Evolutionary conservation across 2,329 filamentous ascomycete species (phyloP).

Genomic region (Phoma sp.): DNA sequence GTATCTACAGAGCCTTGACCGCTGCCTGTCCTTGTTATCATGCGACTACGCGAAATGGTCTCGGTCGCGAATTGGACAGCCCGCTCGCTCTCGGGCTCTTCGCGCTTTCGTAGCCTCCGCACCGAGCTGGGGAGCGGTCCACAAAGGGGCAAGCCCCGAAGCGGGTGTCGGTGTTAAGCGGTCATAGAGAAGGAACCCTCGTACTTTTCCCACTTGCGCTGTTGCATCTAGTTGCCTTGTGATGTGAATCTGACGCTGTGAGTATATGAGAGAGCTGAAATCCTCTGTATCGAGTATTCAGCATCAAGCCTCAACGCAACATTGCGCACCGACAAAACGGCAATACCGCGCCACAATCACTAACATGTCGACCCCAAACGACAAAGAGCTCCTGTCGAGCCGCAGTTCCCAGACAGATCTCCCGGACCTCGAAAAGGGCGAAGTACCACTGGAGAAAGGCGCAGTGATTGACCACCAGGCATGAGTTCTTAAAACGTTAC

Average conservation of each 20-base stretch:
- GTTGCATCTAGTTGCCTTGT: background rate
- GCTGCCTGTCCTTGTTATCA: background rate
- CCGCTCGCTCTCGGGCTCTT: constrained; percentile 4
- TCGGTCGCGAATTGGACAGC: background rate
- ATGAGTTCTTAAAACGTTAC: background rate
- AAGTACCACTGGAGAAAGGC: constrained; percentile 9
- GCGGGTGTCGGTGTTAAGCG: constrained; percentile 14
- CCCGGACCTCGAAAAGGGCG: constrained; percentile 28
- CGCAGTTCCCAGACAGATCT: constrained; percentile 31
- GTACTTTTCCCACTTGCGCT: background rate
- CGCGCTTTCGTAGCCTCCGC: constrained; percentile 23
- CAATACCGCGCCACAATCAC: background rate
- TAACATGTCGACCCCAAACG: constrained; percentile 28
- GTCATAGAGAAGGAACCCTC: constrained; percentile 1
- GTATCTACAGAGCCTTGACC: background rate
- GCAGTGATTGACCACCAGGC: background rate
- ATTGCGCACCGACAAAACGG: background rate
- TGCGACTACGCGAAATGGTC: background rate
- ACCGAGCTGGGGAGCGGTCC: constrained; percentile 14
- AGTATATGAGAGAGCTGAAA: constrained; percentile 2
- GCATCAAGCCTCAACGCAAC: background rate
- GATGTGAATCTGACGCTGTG: background rate
- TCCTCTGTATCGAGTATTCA: background rate
- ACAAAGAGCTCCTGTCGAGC: constrained; percentile 27
- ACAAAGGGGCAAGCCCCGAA: background rate